phyloP scores from a whole-genome alignment of 2,329 filamentous ascomycete genomes.

The Ascochyta viciae-villosae region DNA sequence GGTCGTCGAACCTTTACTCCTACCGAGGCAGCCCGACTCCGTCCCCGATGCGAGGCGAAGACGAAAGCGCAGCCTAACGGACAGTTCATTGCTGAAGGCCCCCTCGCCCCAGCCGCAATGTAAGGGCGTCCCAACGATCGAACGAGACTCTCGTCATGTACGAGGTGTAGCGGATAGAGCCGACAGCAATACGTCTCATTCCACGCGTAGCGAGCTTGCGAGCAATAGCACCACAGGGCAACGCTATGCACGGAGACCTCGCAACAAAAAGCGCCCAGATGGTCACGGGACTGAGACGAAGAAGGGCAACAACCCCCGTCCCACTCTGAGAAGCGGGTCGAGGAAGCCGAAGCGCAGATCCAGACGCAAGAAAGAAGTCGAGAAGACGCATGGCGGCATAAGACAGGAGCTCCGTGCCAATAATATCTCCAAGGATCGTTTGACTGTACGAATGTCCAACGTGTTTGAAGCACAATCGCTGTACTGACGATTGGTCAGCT shows the following conservation, averaged over 20 bases:
- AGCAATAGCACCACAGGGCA: constrained; percentile 28
- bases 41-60: constrained; percentile 30
- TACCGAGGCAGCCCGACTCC: constrained; percentile 26
- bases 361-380: constrained; percentile 46
- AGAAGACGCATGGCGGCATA: constrained; percentile 46
- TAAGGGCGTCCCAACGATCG: constrained; percentile 11
- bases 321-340: constrained; percentile 33
- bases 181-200: constrained; percentile 24
- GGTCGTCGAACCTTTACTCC: constrained; percentile 29
- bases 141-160: constrained; percentile 11
- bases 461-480: constrained; percentile 10
- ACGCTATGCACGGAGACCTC: constrained; percentile 52
- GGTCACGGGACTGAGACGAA: constrained; percentile 52
- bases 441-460: constrained; percentile 52
- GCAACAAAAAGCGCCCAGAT: constrained; percentile 56
- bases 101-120: constrained; percentile 19
- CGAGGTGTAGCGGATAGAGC: constrained; percentile 15
- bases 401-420: constrained; percentile 55
- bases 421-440: constrained; percentile 53
- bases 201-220: constrained; percentile 22
- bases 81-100: constrained; percentile 48
- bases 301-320: constrained; percentile 28
- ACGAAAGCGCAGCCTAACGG: constrained; percentile 47
- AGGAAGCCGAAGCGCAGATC: constrained; percentile 45
- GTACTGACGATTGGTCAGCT: constrained; percentile 50